phyloP scores from a whole-genome alignment of 1,284 basidiomycete species.

The Megacollybia platyphylla region DNA sequence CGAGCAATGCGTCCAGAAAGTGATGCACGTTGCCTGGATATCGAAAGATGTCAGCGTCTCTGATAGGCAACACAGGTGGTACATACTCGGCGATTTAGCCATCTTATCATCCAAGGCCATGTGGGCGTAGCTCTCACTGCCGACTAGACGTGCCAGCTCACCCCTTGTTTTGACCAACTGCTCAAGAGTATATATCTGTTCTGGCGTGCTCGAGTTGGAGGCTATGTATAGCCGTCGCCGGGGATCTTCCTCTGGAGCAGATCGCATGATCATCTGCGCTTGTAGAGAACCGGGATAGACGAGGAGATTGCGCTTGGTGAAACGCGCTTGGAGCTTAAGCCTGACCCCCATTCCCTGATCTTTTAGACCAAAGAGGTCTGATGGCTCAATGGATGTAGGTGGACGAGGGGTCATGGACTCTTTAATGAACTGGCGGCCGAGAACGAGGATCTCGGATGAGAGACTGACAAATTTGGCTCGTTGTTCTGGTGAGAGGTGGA shows the following conservation, averaged over 20 bases:
- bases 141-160: slow-evolving; percentile 72
- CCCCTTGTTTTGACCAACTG: slow-evolving; percentile 64
- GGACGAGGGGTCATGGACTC: slow-evolving; percentile 47
- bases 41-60: slow-evolving; percentile 7
- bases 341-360: slow-evolving; percentile 59
- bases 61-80: not conserved
- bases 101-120: slow-evolving; percentile 88
- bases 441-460: slow-evolving; percentile 84
- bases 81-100: slow-evolving; percentile 77
- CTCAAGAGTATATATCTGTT: slow-evolving; percentile 67
- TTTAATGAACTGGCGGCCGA: slow-evolving; percentile 79
- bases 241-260: slow-evolving; percentile 73
- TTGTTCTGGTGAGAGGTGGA: slow-evolving; percentile 72
- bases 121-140: slow-evolving; percentile 72
- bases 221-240: slow-evolving; percentile 72
- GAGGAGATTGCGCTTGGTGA: slow-evolving; percentile 57
- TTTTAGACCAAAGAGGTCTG: slow-evolving; percentile 55
- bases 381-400: slow-evolving; percentile 52
- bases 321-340: slow-evolving; percentile 59
- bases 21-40: slow-evolving; percentile 68
- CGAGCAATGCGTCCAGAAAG: slow-evolving; percentile 71
- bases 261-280: slow-evolving; percentile 86
- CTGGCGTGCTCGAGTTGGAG: slow-evolving; percentile 54
- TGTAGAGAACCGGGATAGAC: slow-evolving; percentile 80
- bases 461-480: slow-evolving; percentile 79